Percentiles rank a stretch among this genome's conserved stretches.
phyloP scores from a whole-genome alignment of 768 basidiomycete species.

The Russula emetica region DNA sequence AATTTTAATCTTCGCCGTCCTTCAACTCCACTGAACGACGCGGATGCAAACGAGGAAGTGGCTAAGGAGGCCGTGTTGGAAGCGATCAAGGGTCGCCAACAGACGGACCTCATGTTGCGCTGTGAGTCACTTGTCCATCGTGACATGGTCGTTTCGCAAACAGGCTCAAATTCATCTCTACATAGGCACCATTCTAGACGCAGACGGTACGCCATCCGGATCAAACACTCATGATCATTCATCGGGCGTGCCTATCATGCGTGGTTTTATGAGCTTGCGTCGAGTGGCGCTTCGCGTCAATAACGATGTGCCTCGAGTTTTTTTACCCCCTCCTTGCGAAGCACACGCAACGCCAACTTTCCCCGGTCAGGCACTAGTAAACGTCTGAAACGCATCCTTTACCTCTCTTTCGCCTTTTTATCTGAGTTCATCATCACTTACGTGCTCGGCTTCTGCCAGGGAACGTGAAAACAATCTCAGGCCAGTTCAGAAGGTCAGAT shows the following conservation, averaged over 20 bases:
- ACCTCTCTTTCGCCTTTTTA: constrained; percentile 10
- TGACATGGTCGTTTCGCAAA: constrained; percentile 29
- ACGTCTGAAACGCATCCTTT: constrained; percentile 2
- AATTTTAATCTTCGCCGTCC: constrained; percentile 28
- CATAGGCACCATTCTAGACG: constrained; percentile 82
- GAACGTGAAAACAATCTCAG: constrained; percentile 81
- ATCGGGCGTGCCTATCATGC: constrained; percentile 31
- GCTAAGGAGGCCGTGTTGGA: constrained; percentile 72
- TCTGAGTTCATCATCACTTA: constrained; percentile 27
- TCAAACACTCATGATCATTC: constrained; percentile 7
- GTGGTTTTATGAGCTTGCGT: constrained; percentile 14
- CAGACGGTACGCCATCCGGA: constrained; percentile 51
- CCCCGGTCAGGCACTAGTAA: constrained; percentile 7
- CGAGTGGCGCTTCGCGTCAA: constrained; percentile 4
- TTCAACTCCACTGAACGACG: constrained; percentile 26
- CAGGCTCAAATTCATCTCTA: constrained; percentile 20
- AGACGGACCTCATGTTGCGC: constrained; percentile 84
- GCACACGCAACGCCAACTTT: constrained; percentile 10
- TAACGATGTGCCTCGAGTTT: constrained; percentile 16
- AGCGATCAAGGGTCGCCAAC: constrained; percentile 81
- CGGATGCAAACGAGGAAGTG: constrained; percentile 56
- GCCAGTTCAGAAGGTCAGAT: constrained; percentile 87
- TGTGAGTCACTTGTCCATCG: constrained; percentile 53
- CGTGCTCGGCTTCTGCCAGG: constrained; percentile 43
- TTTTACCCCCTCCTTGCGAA: constrained; percentile 16